phyloP scores from a whole-genome alignment of 1,284 basidiomycete genomes.

The Takashimella koratensis region DNA sequence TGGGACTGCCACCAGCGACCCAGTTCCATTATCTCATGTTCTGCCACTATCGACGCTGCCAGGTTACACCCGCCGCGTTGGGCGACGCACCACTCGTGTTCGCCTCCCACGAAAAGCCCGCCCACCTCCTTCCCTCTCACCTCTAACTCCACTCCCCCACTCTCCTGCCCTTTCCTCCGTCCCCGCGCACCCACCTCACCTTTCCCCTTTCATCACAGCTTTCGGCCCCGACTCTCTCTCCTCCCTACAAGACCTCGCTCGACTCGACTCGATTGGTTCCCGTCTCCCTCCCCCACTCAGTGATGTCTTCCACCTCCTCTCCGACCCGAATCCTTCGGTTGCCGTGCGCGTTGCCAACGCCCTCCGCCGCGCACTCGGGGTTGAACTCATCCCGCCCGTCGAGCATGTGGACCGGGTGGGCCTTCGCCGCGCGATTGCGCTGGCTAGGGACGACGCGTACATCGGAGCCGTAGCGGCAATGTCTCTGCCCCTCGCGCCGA shows the following conservation, averaged over 20 bases:
- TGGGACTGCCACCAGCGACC: no score
- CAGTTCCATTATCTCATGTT: no score
- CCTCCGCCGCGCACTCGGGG: conserved; percentile 18
- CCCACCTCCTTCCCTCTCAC: no score
- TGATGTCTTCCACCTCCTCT: conserved; percentile 21
- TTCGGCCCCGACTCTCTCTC: conserved; percentile 7
- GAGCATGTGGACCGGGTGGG: conserved; percentile 13
- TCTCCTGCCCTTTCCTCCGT: neutral
- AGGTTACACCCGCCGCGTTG: neutral
- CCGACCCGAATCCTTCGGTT: conserved; percentile 8
- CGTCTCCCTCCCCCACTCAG: conserved; percentile 18
- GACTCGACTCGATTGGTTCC: conserved; percentile 17
- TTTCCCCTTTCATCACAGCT: conserved; percentile 3
- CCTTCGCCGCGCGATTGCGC: conserved; percentile 19
- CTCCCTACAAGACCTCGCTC: conserved; percentile 10
- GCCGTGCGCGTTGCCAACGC: conserved; percentile 21
- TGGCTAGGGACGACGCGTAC: conserved; percentile 21
- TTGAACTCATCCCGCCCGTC: conserved; percentile 7
- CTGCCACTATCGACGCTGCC: no score
- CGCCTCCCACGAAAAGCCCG: neutral
- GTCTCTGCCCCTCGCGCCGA: conserved; percentile 20
- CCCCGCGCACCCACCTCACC: neutral
- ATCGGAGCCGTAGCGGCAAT: conserved; percentile 17
- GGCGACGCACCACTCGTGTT: neutral
- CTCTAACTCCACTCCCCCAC: no score